These are phyloP conservation scores for Coemansia sp. DNA, from an alignment of 192 early-diverging fungal genomes.

Conservation along the genomic window DNA sequence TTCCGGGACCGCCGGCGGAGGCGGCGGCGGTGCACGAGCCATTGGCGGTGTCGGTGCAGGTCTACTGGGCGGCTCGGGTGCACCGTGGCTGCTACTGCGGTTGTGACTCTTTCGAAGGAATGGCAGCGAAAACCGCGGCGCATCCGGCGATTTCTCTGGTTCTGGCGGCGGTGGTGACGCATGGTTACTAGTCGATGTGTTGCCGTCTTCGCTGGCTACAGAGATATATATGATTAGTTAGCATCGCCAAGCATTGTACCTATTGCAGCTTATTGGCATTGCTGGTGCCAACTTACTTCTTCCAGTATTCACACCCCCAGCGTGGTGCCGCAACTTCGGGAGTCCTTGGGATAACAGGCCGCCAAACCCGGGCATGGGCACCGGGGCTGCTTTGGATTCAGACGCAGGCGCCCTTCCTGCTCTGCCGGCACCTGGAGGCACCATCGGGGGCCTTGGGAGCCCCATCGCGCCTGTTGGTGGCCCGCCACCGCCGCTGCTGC, in stretches of 20 bases:
- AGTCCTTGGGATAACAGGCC: conserved; percentile 65
- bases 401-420: conserved; percentile 10
- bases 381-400: conserved; percentile 32
- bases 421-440: conserved; percentile 15
- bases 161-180: conserved; percentile 1
- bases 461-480: conserved; percentile 35
- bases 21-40: conserved; percentile 5
- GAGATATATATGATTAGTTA: too few species aligned
- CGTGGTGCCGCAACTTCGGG: conserved; percentile 62
- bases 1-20: conserved; percentile 24
- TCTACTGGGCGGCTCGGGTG: neutral
- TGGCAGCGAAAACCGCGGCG: conserved; percentile 25
- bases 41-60: conserved; percentile 4
- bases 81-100: conserved; percentile 12
- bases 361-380: conserved; percentile 49
- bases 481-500: conserved; percentile 26
- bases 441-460: conserved; percentile 28
- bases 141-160: conserved; percentile 16
- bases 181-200: neutral
- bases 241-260: too few species aligned
- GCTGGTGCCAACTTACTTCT: conserved; percentile 27
- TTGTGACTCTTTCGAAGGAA: conserved; percentile 37
- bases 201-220: conserved; percentile 40
- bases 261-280: too few species aligned
- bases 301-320: conserved; percentile 54